Conservation (phyloP, 2,329 filamentous ascomycete species). For the Fusarium sp. region DNA sequence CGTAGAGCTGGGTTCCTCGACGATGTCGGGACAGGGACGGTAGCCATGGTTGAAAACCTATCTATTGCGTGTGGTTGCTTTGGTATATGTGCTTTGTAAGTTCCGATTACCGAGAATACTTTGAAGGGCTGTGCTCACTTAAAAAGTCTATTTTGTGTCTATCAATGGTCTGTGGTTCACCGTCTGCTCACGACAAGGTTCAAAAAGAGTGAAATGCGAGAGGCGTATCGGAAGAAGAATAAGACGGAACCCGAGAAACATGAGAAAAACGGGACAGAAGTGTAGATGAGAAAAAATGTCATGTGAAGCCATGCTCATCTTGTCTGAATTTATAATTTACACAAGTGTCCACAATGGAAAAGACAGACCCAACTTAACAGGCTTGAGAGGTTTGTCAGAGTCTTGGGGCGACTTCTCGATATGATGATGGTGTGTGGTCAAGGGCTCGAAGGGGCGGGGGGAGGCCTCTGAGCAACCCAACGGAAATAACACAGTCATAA, state of each 20-base stretch:
- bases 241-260: slow-evolving; percentile 5
- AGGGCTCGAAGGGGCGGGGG: too few species aligned
- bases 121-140: background rate
- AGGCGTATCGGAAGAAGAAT: slow-evolving; percentile 22
- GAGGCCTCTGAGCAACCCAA: too few species aligned
- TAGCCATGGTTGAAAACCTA: slow-evolving; percentile 24
- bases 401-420: background rate
- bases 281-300: background rate
- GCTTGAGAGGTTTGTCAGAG: background rate
- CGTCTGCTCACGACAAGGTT: slow-evolving; percentile 13
- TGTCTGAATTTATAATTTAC: background rate
- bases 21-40: slow-evolving; percentile 5
- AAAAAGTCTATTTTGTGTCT: slow-evolving; percentile 14
- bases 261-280: background rate
- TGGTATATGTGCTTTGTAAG: slow-evolving; percentile 28
- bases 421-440: too few species aligned
- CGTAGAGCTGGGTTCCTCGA: slow-evolving; percentile 1
- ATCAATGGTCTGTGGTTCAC: slow-evolving; percentile 24
- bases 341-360: too few species aligned
- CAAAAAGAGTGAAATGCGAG: slow-evolving; percentile 16
- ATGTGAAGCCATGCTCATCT: background rate
- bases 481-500: too few species aligned
- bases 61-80: slow-evolving; percentile 29
- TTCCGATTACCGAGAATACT: fast-evolving
- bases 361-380: too few species aligned